Evolutionary conservation across 768 basidiomycete species (phyloP).

Genomic region (Antrodiella citrinella): DNA sequence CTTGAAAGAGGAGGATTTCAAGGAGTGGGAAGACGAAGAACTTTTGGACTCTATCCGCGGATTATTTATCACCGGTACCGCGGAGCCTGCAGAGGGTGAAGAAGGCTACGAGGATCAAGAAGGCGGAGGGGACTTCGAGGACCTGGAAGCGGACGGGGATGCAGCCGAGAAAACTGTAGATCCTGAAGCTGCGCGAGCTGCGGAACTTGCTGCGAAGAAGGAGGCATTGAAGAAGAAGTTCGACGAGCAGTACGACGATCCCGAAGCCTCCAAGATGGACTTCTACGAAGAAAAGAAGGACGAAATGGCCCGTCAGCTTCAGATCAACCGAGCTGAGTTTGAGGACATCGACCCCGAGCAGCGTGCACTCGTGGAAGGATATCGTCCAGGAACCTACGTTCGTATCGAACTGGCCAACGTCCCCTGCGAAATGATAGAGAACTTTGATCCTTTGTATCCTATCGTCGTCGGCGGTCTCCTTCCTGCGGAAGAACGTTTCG

Average conservation of each 20-base stretch:
- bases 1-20: slow-evolving; percentile 41
- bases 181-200: slow-evolving; percentile 33
- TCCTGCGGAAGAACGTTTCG: slow-evolving; percentile 85
- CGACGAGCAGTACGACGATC: slow-evolving; percentile 93
- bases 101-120: slow-evolving; percentile 31
- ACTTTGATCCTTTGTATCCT: slow-evolving; percentile 90
- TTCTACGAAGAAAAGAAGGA: slow-evolving; percentile 92
- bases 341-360: slow-evolving; percentile 66
- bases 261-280: slow-evolving; percentile 67
- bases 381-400: slow-evolving; percentile 84
- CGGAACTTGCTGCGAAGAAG: slow-evolving; percentile 76
- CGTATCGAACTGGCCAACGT: slow-evolving; percentile 82
- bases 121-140: slow-evolving; percentile 32
- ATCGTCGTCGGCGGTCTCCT: slow-evolving; percentile 89
- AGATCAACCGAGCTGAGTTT: slow-evolving; percentile 82
- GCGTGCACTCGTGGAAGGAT: slow-evolving; percentile 82
- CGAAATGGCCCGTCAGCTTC: slow-evolving; percentile 78
- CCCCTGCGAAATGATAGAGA: slow-evolving; percentile 85
- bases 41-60: slow-evolving; percentile 79
- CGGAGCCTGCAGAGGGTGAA: slow-evolving; percentile 28
- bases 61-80: slow-evolving; percentile 81
- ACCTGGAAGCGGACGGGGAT: slow-evolving; percentile 25
- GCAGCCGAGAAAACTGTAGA: slow-evolving; percentile 14
- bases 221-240: slow-evolving; percentile 90
- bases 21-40: slow-evolving; percentile 79